Percentiles rank a stretch among this genome's conserved stretches.
Conservation (phyloP, 2,329 filamentous ascomycete species). For the Venturia pyrina region DNA sequence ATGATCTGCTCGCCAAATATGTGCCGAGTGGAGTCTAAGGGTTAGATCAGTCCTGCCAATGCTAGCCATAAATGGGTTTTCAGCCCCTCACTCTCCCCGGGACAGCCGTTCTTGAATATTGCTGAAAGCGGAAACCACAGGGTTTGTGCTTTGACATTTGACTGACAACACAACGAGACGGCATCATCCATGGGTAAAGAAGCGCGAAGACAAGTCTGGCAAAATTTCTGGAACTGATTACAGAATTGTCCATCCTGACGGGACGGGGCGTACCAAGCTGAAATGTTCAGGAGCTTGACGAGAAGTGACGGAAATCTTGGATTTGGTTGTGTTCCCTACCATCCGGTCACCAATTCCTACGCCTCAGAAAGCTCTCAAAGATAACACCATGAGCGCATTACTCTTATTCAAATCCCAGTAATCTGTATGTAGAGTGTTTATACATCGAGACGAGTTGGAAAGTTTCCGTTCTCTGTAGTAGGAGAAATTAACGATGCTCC, state of each 20-base stretch:
- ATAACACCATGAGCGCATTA: background rate
- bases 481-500: background rate
- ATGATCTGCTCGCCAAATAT: background rate
- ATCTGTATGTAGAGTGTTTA: constrained; percentile 19
- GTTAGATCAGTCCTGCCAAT: background rate
- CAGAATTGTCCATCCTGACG: background rate
- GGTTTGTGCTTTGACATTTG: background rate
- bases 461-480: constrained; percentile 44
- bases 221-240: background rate
- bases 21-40: background rate
- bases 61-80: background rate
- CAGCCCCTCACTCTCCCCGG: background rate
- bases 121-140: background rate
- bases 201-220: background rate
- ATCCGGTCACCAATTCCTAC: background rate
- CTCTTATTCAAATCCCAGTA: background rate
- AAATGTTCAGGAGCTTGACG: background rate
- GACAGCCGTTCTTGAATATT: background rate
- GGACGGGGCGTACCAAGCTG: background rate
- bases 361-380: background rate
- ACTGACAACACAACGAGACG: background rate
- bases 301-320: background rate
- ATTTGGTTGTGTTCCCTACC: background rate
- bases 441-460: constrained; percentile 41
- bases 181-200: background rate